Conservation (phyloP, 441 rosid species). For the Dalechampia spathulata region DNA sequence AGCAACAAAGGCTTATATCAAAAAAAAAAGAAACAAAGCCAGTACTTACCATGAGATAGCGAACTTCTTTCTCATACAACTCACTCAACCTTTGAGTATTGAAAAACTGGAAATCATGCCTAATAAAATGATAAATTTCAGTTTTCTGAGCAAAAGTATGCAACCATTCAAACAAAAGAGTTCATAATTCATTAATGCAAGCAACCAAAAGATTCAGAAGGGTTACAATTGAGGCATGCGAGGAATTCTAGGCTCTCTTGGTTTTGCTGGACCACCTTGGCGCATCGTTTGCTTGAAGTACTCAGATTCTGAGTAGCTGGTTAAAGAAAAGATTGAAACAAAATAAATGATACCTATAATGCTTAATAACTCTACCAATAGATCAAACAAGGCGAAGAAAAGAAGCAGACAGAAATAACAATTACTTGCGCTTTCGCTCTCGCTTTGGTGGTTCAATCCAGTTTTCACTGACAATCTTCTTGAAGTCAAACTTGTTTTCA, state of each 20-base stretch:
- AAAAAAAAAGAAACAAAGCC: too few relatives aligned
- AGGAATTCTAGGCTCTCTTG: slow-evolving; percentile 97
- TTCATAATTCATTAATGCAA: not conserved
- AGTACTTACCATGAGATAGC: slow-evolving; percentile 96
- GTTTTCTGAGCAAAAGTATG: too few relatives aligned
- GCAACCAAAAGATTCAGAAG: slow-evolving; percentile 12
- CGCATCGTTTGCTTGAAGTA: slow-evolving; percentile 98
- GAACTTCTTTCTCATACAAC: slow-evolving; percentile 97
- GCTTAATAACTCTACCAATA: too few relatives aligned
- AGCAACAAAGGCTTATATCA: too few relatives aligned
- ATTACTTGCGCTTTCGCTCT: slow-evolving; percentile 98
- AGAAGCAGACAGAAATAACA: slow-evolving; percentile 7
- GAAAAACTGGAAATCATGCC: slow-evolving; percentile 98
- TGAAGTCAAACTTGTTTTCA: slow-evolving; percentile 90
- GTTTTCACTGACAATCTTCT: slow-evolving; percentile 92
- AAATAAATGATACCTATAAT: too few relatives aligned
- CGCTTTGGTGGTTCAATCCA: slow-evolving; percentile 99
- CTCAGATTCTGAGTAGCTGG: slow-evolving; percentile 97
- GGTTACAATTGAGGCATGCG: slow-evolving; percentile 98
- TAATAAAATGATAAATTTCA: slow-evolving; percentile 9
- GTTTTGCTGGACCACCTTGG: slow-evolving; percentile 94
- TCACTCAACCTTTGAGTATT: slow-evolving; percentile 93
- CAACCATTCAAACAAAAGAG: too few relatives aligned
- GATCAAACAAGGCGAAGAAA: not conserved
- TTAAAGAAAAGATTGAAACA: slow-evolving; percentile 1